Evolutionary conservation across 805 yeast genomes (phyloP).

Genomic region (Saturnispora halmiae): DNA sequence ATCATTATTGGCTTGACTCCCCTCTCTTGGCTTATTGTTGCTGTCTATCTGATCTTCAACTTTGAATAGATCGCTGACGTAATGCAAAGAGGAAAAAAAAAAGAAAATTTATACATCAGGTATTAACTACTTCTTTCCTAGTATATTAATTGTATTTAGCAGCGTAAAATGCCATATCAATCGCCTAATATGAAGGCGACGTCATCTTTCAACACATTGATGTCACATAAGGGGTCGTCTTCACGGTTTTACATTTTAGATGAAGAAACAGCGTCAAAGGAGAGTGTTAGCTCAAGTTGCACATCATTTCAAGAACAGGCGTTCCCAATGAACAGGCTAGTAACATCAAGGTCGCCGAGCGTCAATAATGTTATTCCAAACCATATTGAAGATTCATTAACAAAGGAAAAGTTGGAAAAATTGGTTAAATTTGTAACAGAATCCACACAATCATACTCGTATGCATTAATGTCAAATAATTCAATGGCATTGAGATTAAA

Average conservation of each 20-base stretch:
- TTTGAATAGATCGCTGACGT: too few species aligned
- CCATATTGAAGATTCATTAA: neutral
- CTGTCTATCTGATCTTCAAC: too few species aligned
- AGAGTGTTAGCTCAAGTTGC: conserved; percentile 8
- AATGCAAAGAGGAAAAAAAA: too few species aligned
- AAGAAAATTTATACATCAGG: too few species aligned
- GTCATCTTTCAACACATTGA: conserved; percentile 4
- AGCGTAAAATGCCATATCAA: conserved; percentile 5
- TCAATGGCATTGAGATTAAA: conserved; percentile 67
- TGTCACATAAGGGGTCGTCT: conserved; percentile 3
- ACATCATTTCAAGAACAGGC: neutral
- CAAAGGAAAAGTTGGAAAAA: conserved; percentile 2
- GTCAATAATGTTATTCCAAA: neutral
- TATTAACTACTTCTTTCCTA: too few species aligned
- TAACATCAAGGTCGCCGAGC: conserved; percentile 1
- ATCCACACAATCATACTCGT: conserved; percentile 77
- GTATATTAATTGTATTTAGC: too few species aligned
- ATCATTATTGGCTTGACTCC: too few species aligned
- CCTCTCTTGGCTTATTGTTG: too few species aligned
- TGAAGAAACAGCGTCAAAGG: conserved; percentile 12
- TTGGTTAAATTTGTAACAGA: conserved; percentile 57
- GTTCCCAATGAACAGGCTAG: conserved; percentile 6
- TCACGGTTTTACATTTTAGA: conserved; percentile 13
- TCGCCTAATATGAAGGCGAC: conserved; percentile 8
- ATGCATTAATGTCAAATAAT: conserved; percentile 73